Percentiles rank a stretch among this genome's conserved stretches.
These are phyloP conservation scores for Saccharomyces jurei DNA, from an alignment of 805 yeast genomes.

Conservation along the genomic window DNA sequence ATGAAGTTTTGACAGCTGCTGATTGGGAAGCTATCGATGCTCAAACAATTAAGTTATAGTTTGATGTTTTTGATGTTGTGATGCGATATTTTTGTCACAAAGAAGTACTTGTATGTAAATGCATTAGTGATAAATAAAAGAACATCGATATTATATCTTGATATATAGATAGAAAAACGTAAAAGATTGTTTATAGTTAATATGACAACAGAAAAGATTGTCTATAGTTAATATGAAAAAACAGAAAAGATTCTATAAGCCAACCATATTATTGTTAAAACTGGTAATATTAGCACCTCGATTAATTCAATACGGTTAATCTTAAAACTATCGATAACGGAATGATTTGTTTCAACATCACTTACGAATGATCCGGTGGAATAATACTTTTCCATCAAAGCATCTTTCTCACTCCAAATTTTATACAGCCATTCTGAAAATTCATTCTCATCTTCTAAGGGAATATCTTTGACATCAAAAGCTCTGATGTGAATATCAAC, in stretches of 20 bases:
- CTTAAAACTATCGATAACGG: conserved; percentile 18
- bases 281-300: conserved; percentile 14
- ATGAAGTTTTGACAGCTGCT: conserved; percentile 46
- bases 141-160: neutral
- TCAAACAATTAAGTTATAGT: conserved; percentile 22
- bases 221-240: neutral
- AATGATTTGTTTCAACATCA: conserved; percentile 11
- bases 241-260: neutral
- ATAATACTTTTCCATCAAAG: conserved; percentile 53
- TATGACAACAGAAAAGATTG: neutral
- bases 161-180: neutral
- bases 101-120: neutral
- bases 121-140: neutral
- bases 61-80: neutral
- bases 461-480: conserved; percentile 52
- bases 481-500: conserved; percentile 61
- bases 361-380: conserved; percentile 43
- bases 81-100: neutral
- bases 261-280: conserved; percentile 2
- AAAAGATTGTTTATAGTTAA: neutral
- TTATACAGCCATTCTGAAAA: conserved; percentile 72
- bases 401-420: conserved; percentile 75
- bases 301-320: conserved; percentile 14
- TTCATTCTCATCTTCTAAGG: conserved; percentile 42
- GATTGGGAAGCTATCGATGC: conserved; percentile 43